Evolutionary conservation across 345 rosid species (phyloP).

Genomic region (Cochlearia excelsa): DNA sequence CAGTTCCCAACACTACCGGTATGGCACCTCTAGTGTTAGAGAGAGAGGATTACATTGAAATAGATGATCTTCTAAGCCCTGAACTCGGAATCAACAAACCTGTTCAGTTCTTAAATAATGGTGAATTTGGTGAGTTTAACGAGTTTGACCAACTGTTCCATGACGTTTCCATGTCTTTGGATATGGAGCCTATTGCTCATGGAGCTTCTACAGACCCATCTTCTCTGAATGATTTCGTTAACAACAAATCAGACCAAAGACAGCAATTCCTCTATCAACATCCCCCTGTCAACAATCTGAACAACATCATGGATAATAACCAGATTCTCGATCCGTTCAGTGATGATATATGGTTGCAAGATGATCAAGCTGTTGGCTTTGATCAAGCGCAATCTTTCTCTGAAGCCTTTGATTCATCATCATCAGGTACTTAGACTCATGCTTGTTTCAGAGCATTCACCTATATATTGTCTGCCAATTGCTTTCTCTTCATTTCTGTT

Average conservation of each 20-base stretch:
- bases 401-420: conserved; percentile 22
- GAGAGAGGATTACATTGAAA: conserved; percentile 71
- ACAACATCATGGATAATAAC: conserved; percentile 30
- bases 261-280: conserved; percentile 13
- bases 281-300: conserved; percentile 9
- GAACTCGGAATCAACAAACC: conserved; percentile 34
- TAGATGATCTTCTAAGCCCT: conserved; percentile 61
- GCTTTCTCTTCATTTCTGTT: not conserved
- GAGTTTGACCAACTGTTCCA: conserved; percentile 35
- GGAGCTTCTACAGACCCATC: conserved; percentile 10
- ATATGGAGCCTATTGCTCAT: conserved; percentile 27
- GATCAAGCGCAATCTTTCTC: conserved; percentile 14
- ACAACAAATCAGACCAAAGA: conserved; percentile 12
- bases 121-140: conserved; percentile 15
- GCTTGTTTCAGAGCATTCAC: conserved; percentile 8
- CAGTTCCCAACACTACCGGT: conserved; percentile 22
- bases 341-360: conserved; percentile 24
- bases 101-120: conserved; percentile 15
- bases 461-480: not conserved
- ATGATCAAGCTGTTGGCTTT: conserved; percentile 26
- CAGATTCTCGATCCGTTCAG: conserved; percentile 14
- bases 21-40: conserved; percentile 27
- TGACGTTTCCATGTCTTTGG: conserved; percentile 33
- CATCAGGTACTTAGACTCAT: conserved; percentile 34
- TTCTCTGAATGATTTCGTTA: conserved; percentile 14